Base-by-base conservation (phyloP, 495 filamentous ascomycete species). In the Podospora fimiseda region DNA sequence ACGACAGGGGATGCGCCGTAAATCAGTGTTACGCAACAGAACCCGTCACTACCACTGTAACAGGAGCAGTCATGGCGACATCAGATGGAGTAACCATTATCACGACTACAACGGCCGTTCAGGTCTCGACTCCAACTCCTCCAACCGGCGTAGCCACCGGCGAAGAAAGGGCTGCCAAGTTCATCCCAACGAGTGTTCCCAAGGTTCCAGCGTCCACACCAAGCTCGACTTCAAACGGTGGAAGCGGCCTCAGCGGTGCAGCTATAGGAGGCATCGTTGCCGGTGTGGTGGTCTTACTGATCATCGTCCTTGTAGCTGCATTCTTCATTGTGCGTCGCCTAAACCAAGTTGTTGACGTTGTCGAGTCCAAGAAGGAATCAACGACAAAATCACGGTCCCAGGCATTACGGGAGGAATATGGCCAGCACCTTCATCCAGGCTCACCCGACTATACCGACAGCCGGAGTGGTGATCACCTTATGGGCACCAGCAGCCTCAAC, bases 181-280 rank as follows among this genome's bases (percentile, higher is more conserved):
- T 72, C 30, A 58, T 71, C 49, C 65, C 72, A 4, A 69, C 65
- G 24, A 64, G 56, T 14, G 63, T 75, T 13, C 59, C 71, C 15
- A 75, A 76, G 55, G 37, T 62, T 15, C 46, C 60, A 11, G 57
- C 23, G 8, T 43, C 6, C 18, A 18, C 50, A 0, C 37, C 47
- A 15, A 24, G 43, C 42, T 33, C 27, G 27, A 48, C 37, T 16
- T 55, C 57, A 2, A 16, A 24, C 18, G 57, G 58, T 9, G 37
- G 47, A n/a, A 48, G 50, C 6, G 63, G 63, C 4, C 68, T 77
- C 30, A 68, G 64, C 11, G 43, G 46, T 1, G 57, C 57, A 0
- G 64, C 69, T 9, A 50, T 77, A 0, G 74, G 70, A 1, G 74
- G 74, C 6, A 76, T 77, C 48, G 60, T 75, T n/a, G 67, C 63